Evolutionary conservation across 495 filamentous ascomycete genomes (phyloP).

Genomic region (Aspergillus campestris): DNA sequence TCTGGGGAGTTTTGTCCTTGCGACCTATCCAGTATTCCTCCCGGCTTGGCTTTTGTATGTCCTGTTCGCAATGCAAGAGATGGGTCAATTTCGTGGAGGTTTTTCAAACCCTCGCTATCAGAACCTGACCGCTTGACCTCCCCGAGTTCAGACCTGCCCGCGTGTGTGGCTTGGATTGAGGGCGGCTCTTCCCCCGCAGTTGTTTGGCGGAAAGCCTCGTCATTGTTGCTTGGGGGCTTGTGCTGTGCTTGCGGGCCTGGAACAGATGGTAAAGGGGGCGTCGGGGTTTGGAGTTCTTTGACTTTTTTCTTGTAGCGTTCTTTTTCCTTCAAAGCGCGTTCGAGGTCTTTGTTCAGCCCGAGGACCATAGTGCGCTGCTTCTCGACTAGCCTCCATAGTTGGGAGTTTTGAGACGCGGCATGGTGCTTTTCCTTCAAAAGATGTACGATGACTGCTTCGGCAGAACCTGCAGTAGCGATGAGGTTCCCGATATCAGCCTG

Average conservation of each 20-base stretch:
- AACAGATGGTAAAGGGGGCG: conserved; percentile 39
- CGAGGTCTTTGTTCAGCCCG: conserved; percentile 90
- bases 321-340: conserved; percentile 87
- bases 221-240: background rate
- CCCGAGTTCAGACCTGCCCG: too few species aligned
- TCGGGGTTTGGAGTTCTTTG: conserved; percentile 58
- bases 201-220: background rate
- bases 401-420: conserved; percentile 77
- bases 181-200: too few species aligned
- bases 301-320: conserved; percentile 86
- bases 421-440: conserved; percentile 87
- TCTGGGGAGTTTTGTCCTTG: conserved; percentile 2
- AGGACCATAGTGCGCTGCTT: conserved; percentile 92
- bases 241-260: conserved; percentile 9
- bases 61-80: too few species aligned
- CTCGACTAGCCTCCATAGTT: conserved; percentile 91
- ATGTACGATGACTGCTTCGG: conserved; percentile 82
- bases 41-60: too few species aligned
- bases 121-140: too few species aligned
- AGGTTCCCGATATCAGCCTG: conserved; percentile 61
- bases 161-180: too few species aligned
- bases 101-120: too few species aligned
- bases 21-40: background rate
- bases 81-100: too few species aligned
- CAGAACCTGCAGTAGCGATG: conserved; percentile 75